Conservation (phyloP, 306 rosid species). For the Canavalia gladiata region DNA sequence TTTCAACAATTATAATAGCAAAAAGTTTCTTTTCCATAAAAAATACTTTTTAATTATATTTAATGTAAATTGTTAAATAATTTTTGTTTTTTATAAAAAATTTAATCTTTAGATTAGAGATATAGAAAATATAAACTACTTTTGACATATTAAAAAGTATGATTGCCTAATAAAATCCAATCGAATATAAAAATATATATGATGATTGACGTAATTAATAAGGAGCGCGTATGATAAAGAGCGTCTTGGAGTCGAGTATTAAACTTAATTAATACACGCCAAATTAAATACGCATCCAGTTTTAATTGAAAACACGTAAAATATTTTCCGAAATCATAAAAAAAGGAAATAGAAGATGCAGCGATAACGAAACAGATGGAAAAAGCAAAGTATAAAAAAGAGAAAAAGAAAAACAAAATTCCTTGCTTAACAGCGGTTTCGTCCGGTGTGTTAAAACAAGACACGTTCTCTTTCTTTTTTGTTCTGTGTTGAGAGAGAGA, state of each 20-base stretch:
- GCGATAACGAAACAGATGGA: not conserved
- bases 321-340: not conserved
- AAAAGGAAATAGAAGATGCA: not conserved
- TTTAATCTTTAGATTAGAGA: no score
- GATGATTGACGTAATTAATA: not conserved
- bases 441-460: conserved; percentile 43
- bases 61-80: no score
- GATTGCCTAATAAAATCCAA: not conserved
- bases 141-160: no score
- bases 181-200: not conserved
- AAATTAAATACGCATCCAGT: not conserved
- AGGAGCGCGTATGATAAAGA: not conserved
- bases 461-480: conserved; percentile 28
- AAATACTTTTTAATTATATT: no score
- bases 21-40: no score
- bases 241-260: not conserved
- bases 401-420: not conserved
- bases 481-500: not conserved
- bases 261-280: not conserved
- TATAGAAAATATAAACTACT: no score
- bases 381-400: conserved; percentile 17
- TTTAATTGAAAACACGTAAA: not conserved
- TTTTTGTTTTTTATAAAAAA: no score
- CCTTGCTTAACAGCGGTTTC: conserved; percentile 47
- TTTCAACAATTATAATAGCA: no score